Base-by-base conservation (phyloP, 352 stramenopile species). In the Pythium folliculosum region DNA sequence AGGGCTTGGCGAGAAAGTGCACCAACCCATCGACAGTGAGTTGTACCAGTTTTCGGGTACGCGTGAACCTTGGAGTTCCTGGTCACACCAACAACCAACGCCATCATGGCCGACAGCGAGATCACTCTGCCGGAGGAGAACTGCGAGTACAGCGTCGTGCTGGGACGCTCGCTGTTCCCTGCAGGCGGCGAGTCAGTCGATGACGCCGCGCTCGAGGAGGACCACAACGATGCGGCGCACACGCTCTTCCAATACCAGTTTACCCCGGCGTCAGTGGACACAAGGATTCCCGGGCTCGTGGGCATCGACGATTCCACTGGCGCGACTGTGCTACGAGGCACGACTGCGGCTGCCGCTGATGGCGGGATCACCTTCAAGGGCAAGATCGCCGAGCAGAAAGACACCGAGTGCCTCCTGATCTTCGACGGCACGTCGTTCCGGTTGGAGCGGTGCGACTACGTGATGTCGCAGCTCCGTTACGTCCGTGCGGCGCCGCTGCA, bases 191-290 rank as follows among this genome's bases (percentile, higher is more conserved):
- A 55, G 30, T 3, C 23, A 23, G 13, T 8, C 19, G 19, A n/a
- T 35, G 57, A 37, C 19, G n/a, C 32, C n/a, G 17, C 16, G 25
- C 47, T 32, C 22, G 32, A 60, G 16, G 60, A 12, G 10, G 49
- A 63, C 21, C 35, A 37, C 8, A 22, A 50, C 10, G 63, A 60
- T 17, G 72, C 80, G 14, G 77, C 86, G 23, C 80, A 76, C 32
- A 66, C 74, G 48, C 78, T 86, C 8, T 93, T 95, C 60, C 77
- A 87, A 25, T 95, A 95, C 63, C 86, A 95, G 60, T 95, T 95
- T 62, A 86, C 89, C 59, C 86, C 88, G 12, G 88, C 88, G 22
- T 95, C 88, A 0, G 77, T 94, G 8, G 82, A 95, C 71, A 83
- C 81, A 40, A 74, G 66, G 32, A 77, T 81, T 40, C 81, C 79